Conservation (phyloP, 805 yeast species). For the Ogataea zsoltii region DNA sequence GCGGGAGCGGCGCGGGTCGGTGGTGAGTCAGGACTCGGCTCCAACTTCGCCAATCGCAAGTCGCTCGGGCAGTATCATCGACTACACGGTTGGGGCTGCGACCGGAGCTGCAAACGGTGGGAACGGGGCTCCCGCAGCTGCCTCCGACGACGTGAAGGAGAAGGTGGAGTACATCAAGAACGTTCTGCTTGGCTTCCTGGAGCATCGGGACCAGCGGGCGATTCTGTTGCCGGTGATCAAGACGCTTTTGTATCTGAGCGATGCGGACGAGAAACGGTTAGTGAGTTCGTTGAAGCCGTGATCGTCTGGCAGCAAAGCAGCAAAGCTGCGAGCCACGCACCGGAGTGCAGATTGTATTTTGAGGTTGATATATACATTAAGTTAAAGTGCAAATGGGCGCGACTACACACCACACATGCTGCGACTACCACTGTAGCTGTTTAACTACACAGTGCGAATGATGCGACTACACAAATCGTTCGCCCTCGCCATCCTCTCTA, state of each 20-base stretch:
- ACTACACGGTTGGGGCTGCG: too few relatives aligned
- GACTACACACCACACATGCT: too few relatives aligned
- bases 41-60: conserved; percentile 24
- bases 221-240: conserved; percentile 85
- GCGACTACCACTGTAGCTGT: too few relatives aligned
- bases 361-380: too few relatives aligned
- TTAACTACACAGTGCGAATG: too few relatives aligned
- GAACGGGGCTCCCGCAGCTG: background rate
- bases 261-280: conserved; percentile 74
- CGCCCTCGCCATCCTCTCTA: conserved; percentile 9
- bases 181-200: conserved; percentile 87
- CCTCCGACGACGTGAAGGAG: conserved; percentile 34
- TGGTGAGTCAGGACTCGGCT: conserved; percentile 21
- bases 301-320: too few relatives aligned
- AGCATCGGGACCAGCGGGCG: conserved; percentile 87
- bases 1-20: conserved; percentile 22
- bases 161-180: conserved; percentile 82
- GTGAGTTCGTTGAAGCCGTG: conserved; percentile 45
- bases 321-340: too few relatives aligned
- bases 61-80: conserved; percentile 21
- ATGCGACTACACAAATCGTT: too few relatives aligned
- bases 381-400: too few relatives aligned
- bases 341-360: too few relatives aligned
- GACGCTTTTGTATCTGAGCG: conserved; percentile 65
- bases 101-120: too few relatives aligned